These are phyloP conservation scores for Fusarium albosuccineum DNA, from an alignment of 2,329 filamentous ascomycete genomes.

Conservation along the genomic window DNA sequence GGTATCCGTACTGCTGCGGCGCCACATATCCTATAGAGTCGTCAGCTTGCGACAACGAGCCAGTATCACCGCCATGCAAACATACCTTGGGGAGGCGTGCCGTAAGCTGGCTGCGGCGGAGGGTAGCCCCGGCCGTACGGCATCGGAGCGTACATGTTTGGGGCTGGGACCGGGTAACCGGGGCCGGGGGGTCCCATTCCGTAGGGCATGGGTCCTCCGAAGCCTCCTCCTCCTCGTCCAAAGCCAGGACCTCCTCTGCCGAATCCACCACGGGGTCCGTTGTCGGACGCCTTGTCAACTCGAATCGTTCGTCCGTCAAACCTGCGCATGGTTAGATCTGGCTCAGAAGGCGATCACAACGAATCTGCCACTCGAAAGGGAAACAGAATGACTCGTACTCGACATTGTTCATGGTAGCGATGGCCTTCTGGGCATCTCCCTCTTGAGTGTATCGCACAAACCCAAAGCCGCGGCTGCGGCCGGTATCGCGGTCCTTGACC, in stretches of 20 bases:
- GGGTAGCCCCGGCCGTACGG: conserved; percentile 56
- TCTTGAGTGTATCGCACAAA: conserved; percentile 91
- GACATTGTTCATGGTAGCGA: conserved; percentile 84
- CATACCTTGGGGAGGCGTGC: conserved; percentile 58
- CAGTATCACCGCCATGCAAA: background rate
- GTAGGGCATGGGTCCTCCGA: conserved; percentile 57
- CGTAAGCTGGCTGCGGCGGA: conserved; percentile 52
- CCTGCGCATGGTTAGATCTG: conserved; percentile 33
- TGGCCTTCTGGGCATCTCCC: conserved; percentile 81
- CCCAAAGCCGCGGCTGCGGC: conserved; percentile 95
- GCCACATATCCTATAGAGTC: conserved; percentile 52
- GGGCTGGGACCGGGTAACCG: conserved; percentile 51
- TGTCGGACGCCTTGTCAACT: conserved; percentile 94
- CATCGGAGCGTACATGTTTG: conserved; percentile 55
- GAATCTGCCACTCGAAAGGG: conserved; percentile 35
- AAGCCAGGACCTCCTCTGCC: conserved; percentile 55
- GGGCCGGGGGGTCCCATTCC: conserved; percentile 54
- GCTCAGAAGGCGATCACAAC: conserved; percentile 8
- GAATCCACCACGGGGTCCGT: conserved; percentile 67
- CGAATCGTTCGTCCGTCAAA: conserved; percentile 70
- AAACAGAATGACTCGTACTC: conserved; percentile 73
- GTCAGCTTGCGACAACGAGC: conserved; percentile 11
- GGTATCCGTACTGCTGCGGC: conserved; percentile 60
- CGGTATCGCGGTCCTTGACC: conserved; percentile 97
- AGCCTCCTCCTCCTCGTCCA: conserved; percentile 55